A percentile compares a stretch with the other conserved stretches of the same genome.
Conservation (phyloP, 352 stramenopile species). For the Globisporangium nunn region DNA sequence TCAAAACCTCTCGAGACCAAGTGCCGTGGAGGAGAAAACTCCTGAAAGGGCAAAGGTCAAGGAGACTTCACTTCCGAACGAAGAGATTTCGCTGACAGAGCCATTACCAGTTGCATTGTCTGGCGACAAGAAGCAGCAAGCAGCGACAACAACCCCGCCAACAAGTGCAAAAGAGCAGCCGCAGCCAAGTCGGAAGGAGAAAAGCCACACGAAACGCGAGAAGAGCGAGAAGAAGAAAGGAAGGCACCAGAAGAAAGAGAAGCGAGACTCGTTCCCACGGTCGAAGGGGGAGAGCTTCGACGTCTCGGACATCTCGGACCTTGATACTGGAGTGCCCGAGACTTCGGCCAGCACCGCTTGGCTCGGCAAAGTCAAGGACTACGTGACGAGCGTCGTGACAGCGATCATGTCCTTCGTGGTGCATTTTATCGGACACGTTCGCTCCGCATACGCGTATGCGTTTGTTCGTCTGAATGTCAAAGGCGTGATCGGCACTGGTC, state of each 20-base stretch:
- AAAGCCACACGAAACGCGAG: constrained; percentile 12
- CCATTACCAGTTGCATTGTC: background rate
- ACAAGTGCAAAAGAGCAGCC: background rate
- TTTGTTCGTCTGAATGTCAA: constrained; percentile 32
- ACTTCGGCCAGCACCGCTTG: background rate
- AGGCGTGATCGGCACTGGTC: constrained; percentile 21
- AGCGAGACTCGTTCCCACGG: constrained; percentile 32
- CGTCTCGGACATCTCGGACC: constrained; percentile 18
- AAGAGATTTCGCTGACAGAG: constrained; percentile 13
- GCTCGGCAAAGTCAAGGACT: background rate
- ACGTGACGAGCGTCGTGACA: background rate
- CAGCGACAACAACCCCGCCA: background rate
- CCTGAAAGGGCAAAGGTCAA: background rate
- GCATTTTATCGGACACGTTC: background rate
- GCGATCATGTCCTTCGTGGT: background rate
- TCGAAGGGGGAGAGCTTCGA: constrained; percentile 29
- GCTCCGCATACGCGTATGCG: constrained; percentile 8
- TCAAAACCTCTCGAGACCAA: background rate
- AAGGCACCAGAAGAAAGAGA: constrained; percentile 49
- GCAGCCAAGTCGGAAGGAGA: constrained; percentile 32
- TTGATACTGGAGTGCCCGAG: constrained; percentile 4
- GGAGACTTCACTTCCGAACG: constrained; percentile 2
- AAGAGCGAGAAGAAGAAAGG: constrained; percentile 35
- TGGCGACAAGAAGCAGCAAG: constrained; percentile 1
- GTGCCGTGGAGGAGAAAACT: background rate